Base-by-base conservation (phyloP, 768 basidiomycete genomes). In the Auriculariales sp. region DNA sequence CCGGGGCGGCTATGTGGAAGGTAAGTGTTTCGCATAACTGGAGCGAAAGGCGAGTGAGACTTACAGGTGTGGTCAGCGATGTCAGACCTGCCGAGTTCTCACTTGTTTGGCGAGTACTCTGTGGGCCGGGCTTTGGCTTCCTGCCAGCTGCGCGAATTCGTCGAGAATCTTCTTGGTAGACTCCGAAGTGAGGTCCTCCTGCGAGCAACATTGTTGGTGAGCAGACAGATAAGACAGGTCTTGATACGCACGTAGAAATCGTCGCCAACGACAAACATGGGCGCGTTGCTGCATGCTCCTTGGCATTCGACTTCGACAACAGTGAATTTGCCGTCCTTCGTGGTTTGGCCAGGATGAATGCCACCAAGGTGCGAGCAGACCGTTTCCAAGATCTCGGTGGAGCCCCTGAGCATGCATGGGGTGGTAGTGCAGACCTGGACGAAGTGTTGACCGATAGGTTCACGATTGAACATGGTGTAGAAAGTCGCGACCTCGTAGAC, bases 381-480 rank as follows among this genome's bases (percentile, higher is more conserved):
- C 27, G 92, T 80, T 55, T 92, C 71, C 36, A 95, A 74, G 56
- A 98, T 93, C 29, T 87, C 82, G 53, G 84, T 89, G 17, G 91
- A 92, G 45, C 93, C 94, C 53, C 78, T 74, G 30, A 99, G 74
- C 84, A 94, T 93, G 70, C 95, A 99, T 15, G 95, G 95, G 6
- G 95, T 98, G 30, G 95, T 98, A 28, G 95, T 98, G 73, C 95
- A 99, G 51, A 98, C 87, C 68, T 98, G 94, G 29, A 99, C 82
- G 60, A 98, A 97, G 64, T 97, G 74, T 57, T 85, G 69, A 25
- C 90, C 93, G 49, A 97, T 89, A 4, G 93, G 94, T 66, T 95
- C 92, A 89, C 93, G 78, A 72, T 97, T 99, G 75, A 97, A 98
- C 94, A 99, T 98, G 57, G 95, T 99, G 67, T 99, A 99, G 70